These are phyloP conservation scores for Kuraishia floccosa DNA, from an alignment of 805 yeast species.

Conservation along the genomic window DNA sequence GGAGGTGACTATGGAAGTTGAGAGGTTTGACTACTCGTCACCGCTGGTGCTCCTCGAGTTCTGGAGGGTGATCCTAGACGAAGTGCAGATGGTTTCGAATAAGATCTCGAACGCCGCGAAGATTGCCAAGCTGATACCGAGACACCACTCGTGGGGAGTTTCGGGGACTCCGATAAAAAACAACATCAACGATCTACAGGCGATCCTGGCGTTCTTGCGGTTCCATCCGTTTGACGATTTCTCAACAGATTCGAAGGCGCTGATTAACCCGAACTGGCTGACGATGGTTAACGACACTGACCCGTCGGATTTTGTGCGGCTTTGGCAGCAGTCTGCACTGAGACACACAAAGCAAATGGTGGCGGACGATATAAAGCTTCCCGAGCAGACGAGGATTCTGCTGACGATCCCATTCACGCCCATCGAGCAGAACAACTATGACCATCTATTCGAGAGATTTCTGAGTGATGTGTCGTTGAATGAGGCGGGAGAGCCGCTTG, in stretches of 20 bases:
- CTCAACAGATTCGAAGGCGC: conserved; percentile 7
- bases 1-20: conserved; percentile 14
- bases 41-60: conserved; percentile 77
- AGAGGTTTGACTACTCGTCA: conserved; percentile 51
- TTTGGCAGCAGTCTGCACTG: conserved; percentile 47
- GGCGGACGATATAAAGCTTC: conserved; percentile 61
- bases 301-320: conserved; percentile 23
- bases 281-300: conserved; percentile 12
- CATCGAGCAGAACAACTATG: conserved; percentile 78
- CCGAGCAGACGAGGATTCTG: conserved; percentile 64
- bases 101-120: conserved; percentile 68
- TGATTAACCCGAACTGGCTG: conserved; percentile 16
- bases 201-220: conserved; percentile 58
- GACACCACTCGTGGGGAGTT: conserved; percentile 93
- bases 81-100: conserved; percentile 84
- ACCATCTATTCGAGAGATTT: conserved; percentile 51
- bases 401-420: conserved; percentile 68
- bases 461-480: conserved; percentile 40
- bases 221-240: conserved; percentile 48
- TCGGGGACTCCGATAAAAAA: conserved; percentile 87
- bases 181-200: conserved; percentile 54
- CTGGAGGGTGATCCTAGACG: conserved; percentile 87
- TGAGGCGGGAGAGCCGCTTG: conserved; percentile 37
- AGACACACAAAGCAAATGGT: conserved; percentile 86
- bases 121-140: conserved; percentile 68